Evolutionary conservation across 1,284 basidiomycete genomes (phyloP), one percentile per base, ranked within the genome.

Genomic region (Pseudozyma sp.): DNA sequence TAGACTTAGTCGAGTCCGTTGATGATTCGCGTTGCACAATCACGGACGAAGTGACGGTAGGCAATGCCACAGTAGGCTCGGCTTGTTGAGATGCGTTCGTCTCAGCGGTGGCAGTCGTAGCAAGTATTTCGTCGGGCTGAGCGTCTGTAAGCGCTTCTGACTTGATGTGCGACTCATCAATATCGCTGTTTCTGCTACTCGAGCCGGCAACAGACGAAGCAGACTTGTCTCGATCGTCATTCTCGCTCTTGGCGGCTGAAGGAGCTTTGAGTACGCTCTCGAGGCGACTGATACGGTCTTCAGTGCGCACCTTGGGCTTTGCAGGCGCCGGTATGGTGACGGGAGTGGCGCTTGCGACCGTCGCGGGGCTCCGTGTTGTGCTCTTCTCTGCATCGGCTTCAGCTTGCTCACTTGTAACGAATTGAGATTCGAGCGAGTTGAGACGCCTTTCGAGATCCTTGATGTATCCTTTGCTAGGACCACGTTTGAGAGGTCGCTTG

Each of bases 371-470:
- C 2, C 60, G 51, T 7, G 34, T 49, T 5, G 39, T 12, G 0
- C 35, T 21, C 18, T 55, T 52, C 21, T 45, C 50, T 13, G 31
- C 25, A 19, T 57, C 52, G 1, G 19, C 62, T 5, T 66, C 62
- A 5, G 40, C 21, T 14, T 38, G 21, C 11, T 66, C 69, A 31
- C 53, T 51, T 2, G 54, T 19, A 9, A 66, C 59, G 18, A 65
- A 59, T 55, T 74, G 67, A 2, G 70, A 71, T 48, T 79, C 76
- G 56, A 79, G 72, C 49, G 75, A 72, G 52, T 77, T 70, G 51
- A 79, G 68, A n/a, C 77, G 70, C 31, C 68, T 48, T 36, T 79
- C 77, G 12, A 79, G 71, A 31, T 79, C 77, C 66, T 79, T 79
- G 59, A 79, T 78, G 49, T 79, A 79, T 13, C 76, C 77, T 42